Base-by-base conservation (phyloP, 192 early-diverging fungal genomes). In the Coemansia umbellata region DNA sequence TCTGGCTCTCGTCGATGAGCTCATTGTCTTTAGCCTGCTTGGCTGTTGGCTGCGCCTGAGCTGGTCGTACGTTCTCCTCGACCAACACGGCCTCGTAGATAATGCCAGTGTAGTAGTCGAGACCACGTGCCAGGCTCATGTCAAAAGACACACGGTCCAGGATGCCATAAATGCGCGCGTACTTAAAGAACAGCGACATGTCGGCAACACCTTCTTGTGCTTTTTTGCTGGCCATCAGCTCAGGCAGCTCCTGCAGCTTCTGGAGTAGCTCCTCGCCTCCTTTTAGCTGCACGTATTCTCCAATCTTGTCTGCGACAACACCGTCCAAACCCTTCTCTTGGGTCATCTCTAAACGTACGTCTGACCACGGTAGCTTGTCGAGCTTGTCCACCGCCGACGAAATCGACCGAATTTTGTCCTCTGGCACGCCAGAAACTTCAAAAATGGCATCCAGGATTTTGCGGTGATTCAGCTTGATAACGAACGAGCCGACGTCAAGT, bases 41-140 rank as follows among this genome's bases (percentile, higher is more conserved):
- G 1, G 35, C 60, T 0, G 68, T 57, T 1, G 60, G 41, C 32
- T 64, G 61, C 1, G 69, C 57, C 56, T 60, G 21, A 11, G 43
- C 55, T 8, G 64, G 59, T 15, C 58, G 55, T 27, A 57, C 59
- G 40, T 56, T 58, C 51, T 77, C 74, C 30, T 70, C 74, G 32
- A 67, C 68, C 32, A 79, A 60, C 10, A 98, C 89, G 7, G 93
- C 96, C 67, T 99, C 96, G 69, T 97, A 99, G 63, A 99, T 99
- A 42, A 97, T 85, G 22, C 96, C 96, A 31, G 96, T 99, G 78
- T 99, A 99, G 71, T 99, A 99, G 66, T 99, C 96, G 33, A 99
- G 65, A 23, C 96, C 96, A 33, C 96, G 85, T n/a, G 95, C 96
- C 60, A 99, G 79, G 47, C 86, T 88, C 50, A 99, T 81, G 66